These are phyloP conservation scores for Aspergillus diversus DNA, from an alignment of 495 filamentous ascomycete genomes.

Conservation along the genomic window DNA sequence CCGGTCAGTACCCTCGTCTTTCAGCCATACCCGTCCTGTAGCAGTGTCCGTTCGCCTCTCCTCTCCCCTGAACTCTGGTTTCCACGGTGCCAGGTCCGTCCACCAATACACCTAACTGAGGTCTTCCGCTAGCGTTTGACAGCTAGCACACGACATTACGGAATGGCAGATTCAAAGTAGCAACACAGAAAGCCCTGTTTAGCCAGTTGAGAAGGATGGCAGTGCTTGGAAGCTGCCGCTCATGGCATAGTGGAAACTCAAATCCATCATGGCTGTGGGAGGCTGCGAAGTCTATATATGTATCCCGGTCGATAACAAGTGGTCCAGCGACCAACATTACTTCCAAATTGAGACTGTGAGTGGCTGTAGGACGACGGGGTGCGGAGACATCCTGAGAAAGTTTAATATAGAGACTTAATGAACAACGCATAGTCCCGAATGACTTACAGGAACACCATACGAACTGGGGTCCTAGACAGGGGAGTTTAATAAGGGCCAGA, in stretches of 20 bases:
- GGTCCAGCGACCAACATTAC: not conserved
- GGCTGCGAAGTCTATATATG: not conserved
- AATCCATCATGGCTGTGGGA: not conserved
- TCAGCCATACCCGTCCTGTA: too few species aligned
- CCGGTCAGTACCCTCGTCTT: too few species aligned
- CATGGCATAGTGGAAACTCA: constrained; percentile 1
- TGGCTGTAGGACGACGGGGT: not conserved
- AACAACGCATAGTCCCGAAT: not conserved
- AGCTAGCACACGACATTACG: not conserved
- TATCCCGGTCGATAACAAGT: not conserved
- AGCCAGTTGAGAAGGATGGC: not conserved
- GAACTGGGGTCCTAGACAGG: not conserved
- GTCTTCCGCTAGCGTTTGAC: not conserved
- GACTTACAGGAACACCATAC: not conserved
- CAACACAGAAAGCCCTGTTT: not conserved
- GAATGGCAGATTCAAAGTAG: not conserved
- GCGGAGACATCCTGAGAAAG: not conserved
- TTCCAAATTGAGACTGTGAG: not conserved
- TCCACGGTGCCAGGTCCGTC: too few species aligned
- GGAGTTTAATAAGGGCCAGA: not conserved
- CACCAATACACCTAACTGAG: too few species aligned
- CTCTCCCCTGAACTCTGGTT: too few species aligned
- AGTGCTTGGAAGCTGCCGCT: not conserved
- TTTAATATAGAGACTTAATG: not conserved
- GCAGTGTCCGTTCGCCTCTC: too few species aligned